A percentile compares a stretch with the other conserved stretches of the same genome.
phyloP scores from a whole-genome alignment of 805 yeast genomes.

The Torulaspora quercuum region DNA sequence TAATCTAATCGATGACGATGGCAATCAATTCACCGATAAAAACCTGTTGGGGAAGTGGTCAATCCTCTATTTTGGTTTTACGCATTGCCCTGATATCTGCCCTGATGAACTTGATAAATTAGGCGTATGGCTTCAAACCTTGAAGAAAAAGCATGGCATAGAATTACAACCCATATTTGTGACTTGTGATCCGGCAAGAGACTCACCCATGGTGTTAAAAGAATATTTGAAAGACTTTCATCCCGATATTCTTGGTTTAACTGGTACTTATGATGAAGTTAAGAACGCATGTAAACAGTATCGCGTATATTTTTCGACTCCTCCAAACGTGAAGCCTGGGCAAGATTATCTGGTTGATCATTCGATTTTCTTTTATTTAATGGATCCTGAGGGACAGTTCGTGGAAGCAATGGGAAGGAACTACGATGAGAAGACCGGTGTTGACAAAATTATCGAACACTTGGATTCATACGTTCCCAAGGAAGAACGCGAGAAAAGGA shows the following conservation, averaged over 20 bases:
- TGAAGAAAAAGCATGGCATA: conserved; percentile 58
- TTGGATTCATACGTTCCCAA: conserved; percentile 72
- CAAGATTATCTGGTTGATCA: conserved; percentile 97
- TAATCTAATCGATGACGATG: conserved; percentile 64
- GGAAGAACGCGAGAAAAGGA: conserved; percentile 62
- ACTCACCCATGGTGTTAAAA: conserved; percentile 78
- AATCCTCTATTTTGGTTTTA: conserved; percentile 90
- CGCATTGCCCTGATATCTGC: conserved; percentile 97
- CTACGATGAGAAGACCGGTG: conserved; percentile 74
- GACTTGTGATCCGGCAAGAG: conserved; percentile 97
- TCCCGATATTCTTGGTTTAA: conserved; percentile 81
- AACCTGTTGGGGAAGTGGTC: conserved; percentile 76
- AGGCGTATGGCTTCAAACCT: conserved; percentile 59
- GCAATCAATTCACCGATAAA: conserved; percentile 70
- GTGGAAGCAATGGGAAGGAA: conserved; percentile 94
- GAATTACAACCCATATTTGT: conserved; percentile 82
- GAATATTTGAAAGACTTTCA: conserved; percentile 87
- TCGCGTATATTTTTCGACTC: conserved; percentile 96
- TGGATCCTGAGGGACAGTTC: conserved; percentile 98
- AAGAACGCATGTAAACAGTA: conserved; percentile 82
- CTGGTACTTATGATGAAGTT: conserved; percentile 84
- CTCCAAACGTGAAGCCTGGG: conserved; percentile 88
- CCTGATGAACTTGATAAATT: conserved; percentile 96
- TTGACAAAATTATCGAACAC: conserved; percentile 69
- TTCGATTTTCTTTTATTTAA: conserved; percentile 91